Conservation (phyloP, 176 grass and related monocot genomes). For the Carex scoparia region DNA sequence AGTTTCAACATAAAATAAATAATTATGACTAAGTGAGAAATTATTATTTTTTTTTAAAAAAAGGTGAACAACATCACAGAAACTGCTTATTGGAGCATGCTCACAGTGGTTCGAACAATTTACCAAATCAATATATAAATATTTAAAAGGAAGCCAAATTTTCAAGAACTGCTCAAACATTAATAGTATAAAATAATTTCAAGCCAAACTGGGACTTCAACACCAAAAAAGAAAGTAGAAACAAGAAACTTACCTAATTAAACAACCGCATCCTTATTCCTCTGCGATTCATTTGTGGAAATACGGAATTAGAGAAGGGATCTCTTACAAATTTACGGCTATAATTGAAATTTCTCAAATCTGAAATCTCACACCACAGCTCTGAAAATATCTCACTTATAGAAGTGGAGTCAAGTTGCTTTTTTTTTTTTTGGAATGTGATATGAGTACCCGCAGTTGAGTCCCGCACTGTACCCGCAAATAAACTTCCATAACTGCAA, state of each 20-base stretch:
- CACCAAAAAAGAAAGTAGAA: neutral
- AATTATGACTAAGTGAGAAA: neutral
- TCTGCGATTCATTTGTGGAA: neutral
- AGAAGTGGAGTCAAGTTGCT: neutral
- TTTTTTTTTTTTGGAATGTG: too few relatives aligned
- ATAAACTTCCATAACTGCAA: too few relatives aligned
- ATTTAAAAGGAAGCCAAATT: neutral
- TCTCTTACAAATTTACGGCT: neutral
- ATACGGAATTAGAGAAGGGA: neutral
- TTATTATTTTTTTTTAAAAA: neutral
- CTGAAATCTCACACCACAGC: neutral
- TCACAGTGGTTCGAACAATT: neutral
- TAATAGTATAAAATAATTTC: neutral
- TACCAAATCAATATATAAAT: neutral
- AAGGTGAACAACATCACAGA: neutral
- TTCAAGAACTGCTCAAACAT: neutral
- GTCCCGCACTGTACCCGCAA: too few relatives aligned
- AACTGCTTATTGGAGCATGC: neutral
- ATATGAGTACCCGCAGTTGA: too few relatives aligned
- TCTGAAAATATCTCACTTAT: neutral
- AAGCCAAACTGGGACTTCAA: neutral
- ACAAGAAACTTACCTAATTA: neutral
- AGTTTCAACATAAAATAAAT: neutral
- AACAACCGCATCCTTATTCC: neutral
- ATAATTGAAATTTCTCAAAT: neutral